A percentile compares a stretch with the other conserved stretches of the same genome.
Evolutionary conservation across 164 flowering plant genomes (phyloP).

Genomic region (Liriodendron chinense): DNA sequence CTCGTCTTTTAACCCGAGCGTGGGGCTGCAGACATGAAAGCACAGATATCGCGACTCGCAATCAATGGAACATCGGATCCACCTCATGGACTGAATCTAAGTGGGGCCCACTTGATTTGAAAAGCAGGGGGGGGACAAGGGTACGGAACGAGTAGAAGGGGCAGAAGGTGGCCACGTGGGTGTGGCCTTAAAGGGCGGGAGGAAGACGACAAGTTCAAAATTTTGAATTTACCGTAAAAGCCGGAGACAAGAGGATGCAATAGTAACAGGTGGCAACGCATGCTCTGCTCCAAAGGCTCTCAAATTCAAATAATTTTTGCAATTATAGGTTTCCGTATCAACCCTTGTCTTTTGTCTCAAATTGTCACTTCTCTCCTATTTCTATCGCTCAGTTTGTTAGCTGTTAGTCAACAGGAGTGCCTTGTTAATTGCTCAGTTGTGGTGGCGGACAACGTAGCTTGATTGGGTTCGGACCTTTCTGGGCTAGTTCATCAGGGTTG

Average conservation of each 20-base stretch:
- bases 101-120: background rate
- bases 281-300: constrained; percentile 1
- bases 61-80: constrained; percentile 16
- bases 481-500: no score
- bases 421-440: no score
- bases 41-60: constrained; percentile 5
- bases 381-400: background rate
- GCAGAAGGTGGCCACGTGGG: background rate
- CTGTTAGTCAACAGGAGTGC: no score
- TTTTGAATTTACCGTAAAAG: constrained; percentile 8
- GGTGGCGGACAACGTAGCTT: no score
- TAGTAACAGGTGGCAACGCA: background rate
- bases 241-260: background rate
- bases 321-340: background rate
- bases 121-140: background rate
- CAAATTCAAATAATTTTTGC: background rate
- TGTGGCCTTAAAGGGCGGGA: background rate
- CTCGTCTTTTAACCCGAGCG: constrained; percentile 1
- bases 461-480: no score
- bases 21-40: constrained; percentile 9
- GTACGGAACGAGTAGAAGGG: background rate
- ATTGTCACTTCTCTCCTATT: background rate
- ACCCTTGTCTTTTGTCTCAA: background rate
- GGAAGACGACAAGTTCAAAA: constrained; percentile 18
- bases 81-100: background rate